These are phyloP conservation scores for Sporothrix pallida DNA, from an alignment of 2,329 filamentous ascomycete genomes.

Conservation along the genomic window DNA sequence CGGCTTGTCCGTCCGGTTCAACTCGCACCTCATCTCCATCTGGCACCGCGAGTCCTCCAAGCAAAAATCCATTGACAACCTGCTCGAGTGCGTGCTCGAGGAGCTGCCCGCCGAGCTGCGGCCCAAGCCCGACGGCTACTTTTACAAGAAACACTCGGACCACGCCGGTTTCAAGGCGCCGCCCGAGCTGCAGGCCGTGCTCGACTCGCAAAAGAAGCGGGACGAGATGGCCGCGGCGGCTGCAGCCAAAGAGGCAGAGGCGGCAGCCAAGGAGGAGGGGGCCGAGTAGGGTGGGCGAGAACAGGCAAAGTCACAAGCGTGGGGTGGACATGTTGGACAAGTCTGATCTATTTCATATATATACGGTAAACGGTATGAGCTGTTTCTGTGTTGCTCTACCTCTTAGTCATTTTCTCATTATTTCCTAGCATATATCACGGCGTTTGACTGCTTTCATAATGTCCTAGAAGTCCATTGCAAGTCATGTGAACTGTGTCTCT, in stretches of 20 bases:
- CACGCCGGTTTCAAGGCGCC: slow-evolving; percentile 79
- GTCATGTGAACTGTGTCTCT: not conserved
- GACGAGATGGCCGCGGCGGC: slow-evolving; percentile 45
- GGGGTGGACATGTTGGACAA: not conserved
- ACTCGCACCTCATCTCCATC: slow-evolving; percentile 83
- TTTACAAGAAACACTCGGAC: slow-evolving; percentile 89
- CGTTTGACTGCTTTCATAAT: slow-evolving; percentile 10
- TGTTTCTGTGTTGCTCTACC: not conserved
- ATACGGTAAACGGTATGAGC: too few species aligned
- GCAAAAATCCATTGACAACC: slow-evolving; percentile 74
- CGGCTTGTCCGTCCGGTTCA: slow-evolving; percentile 85
- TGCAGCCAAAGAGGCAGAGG: slow-evolving; percentile 31
- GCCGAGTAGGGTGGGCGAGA: not conserved
- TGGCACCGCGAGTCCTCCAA: slow-evolving; percentile 92
- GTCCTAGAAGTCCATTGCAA: not conserved
- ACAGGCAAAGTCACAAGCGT: not conserved
- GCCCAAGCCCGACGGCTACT: slow-evolving; percentile 74
- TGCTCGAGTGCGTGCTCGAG: slow-evolving; percentile 74
- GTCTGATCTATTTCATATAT: too few species aligned
- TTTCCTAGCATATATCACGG: slow-evolving; percentile 31
- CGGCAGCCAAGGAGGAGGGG: not conserved
- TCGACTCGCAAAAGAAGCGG: slow-evolving; percentile 62
- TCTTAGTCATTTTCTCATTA: not conserved
- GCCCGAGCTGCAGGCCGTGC: slow-evolving; percentile 61
- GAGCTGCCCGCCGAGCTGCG: slow-evolving; percentile 74